Percentiles rank a stretch among this genome's conserved stretches.
phyloP scores from a whole-genome alignment of 2,329 filamentous ascomycete genomes.

The Ophiocordyceps camponoti-floridani region DNA sequence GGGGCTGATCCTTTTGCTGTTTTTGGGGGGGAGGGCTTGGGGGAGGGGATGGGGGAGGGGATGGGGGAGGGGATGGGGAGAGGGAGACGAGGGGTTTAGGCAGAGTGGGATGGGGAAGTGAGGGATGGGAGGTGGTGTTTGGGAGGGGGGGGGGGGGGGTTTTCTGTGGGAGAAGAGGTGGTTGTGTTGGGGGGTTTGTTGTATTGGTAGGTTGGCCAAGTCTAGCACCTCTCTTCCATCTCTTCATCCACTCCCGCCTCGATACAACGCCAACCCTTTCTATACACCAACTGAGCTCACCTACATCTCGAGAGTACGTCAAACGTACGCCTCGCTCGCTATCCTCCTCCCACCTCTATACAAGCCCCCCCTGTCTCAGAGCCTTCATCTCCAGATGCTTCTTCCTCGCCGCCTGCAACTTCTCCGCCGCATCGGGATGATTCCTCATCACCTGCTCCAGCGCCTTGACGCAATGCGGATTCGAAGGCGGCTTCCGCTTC shows the following conservation, averaged over 20 bases:
- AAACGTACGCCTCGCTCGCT: too few species aligned
- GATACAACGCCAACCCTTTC: too few species aligned
- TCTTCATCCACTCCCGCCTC: neutral
- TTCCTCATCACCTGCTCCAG: slow-evolving; percentile 24
- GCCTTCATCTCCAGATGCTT: slow-evolving; percentile 35
- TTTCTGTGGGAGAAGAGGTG: too few species aligned
- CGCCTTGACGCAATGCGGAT: slow-evolving; percentile 29
- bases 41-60: too few species aligned
- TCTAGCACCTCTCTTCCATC: neutral
- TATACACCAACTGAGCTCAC: too few species aligned
- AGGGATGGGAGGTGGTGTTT: neutral
- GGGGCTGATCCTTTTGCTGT: neutral
- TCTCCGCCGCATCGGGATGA: slow-evolving; percentile 25
- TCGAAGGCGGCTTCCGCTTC: slow-evolving; percentile 51
- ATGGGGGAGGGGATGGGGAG: neutral
- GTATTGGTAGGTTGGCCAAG: too few species aligned
- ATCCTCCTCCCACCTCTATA: too few species aligned
- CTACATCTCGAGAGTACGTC: too few species aligned
- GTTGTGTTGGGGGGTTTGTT: too few species aligned
- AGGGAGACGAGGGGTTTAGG: neutral
- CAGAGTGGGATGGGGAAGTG: neutral
- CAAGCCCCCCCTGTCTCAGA: neutral
- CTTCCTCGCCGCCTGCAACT: slow-evolving; percentile 28
- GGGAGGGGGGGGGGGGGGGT: too few species aligned
- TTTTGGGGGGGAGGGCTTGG: too few species aligned